A percentile compares a stretch with the other conserved stretches of the same genome.
phyloP scores from a whole-genome alignment of 176 grass and related monocot species.

The Ampelocalamus luodianensis region DNA sequence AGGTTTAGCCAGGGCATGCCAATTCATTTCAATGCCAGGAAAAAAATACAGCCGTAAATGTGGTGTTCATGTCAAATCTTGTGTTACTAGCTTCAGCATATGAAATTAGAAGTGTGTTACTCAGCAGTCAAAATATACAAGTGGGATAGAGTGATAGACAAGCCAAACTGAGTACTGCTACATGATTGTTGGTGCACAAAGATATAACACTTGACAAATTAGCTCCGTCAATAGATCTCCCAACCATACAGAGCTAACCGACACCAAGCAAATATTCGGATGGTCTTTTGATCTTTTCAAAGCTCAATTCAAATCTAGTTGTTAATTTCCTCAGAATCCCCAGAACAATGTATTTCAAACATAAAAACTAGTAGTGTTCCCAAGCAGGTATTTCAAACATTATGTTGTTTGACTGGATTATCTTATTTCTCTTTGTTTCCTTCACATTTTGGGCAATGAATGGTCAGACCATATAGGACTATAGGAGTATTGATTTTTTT shows the following conservation, averaged over 20 bases:
- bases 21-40: too few species aligned
- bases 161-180: not conserved
- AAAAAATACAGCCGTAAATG: too few species aligned
- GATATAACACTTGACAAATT: conserved; percentile 8
- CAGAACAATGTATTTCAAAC: not conserved
- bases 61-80: too few species aligned
- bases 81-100: too few species aligned
- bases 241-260: not conserved
- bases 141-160: conserved; percentile 19
- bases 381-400: conserved; percentile 7
- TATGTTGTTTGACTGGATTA: too few species aligned
- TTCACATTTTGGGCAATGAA: too few species aligned
- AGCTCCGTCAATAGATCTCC: not conserved
- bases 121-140: conserved; percentile 30
- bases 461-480: too few species aligned
- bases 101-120: too few species aligned
- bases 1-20: too few species aligned
- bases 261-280: not conserved
- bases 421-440: too few species aligned
- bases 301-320: not conserved
- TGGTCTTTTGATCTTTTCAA: not conserved
- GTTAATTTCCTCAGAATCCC: not conserved
- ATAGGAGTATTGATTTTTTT: too few species aligned
- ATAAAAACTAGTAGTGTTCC: not conserved
- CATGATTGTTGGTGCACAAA: not conserved